phyloP scores from a whole-genome alignment of 2,329 filamentous ascomycete species.

The Dichotomopilus funicola region DNA sequence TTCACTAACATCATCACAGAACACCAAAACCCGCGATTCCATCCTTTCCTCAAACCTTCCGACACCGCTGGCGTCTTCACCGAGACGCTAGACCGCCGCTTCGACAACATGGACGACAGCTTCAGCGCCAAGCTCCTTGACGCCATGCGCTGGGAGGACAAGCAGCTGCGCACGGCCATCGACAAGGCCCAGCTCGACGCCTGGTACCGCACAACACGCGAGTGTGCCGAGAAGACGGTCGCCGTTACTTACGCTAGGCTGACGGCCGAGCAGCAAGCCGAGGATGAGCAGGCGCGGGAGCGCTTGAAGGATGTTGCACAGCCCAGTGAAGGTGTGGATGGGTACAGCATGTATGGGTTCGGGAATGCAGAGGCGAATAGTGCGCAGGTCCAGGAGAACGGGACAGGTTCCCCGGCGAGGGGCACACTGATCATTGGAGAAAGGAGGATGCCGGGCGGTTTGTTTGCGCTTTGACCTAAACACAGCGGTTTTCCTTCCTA shows the following conservation, averaged over 20 bases:
- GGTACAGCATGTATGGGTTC: too few relatives aligned
- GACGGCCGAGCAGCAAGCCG: constrained; percentile 7
- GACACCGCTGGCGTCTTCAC: constrained; percentile 55
- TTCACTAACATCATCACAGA: constrained; percentile 1
- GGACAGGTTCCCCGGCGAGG: too few relatives aligned
- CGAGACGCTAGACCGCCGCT: constrained; percentile 54
- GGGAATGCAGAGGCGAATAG: not conserved
- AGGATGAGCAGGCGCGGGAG: too few relatives aligned
- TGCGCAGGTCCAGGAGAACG: too few relatives aligned
- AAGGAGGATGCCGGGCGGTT: too few relatives aligned
- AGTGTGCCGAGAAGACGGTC: constrained; percentile 27
- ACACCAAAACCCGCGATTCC: constrained; percentile 36
- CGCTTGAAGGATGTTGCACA: too few relatives aligned
- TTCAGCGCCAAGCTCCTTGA: constrained; percentile 61
- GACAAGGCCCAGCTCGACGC: constrained; percentile 62
- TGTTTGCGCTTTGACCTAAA: too few relatives aligned
- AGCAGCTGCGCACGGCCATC: constrained; percentile 55
- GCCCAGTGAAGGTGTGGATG: too few relatives aligned
- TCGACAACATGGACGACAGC: constrained; percentile 53
- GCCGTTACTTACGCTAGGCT: constrained; percentile 18
- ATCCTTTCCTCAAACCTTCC: constrained; percentile 43
- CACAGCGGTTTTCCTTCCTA: too few relatives aligned
- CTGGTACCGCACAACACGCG: constrained; percentile 44
- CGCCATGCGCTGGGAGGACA: constrained; percentile 69
- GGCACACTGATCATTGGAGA: too few relatives aligned